Percentiles rank a stretch among this genome's conserved stretches.
Evolutionary conservation across 139 green algal genomes (phyloP).

Genomic region (Pleodorina starrii): DNA sequence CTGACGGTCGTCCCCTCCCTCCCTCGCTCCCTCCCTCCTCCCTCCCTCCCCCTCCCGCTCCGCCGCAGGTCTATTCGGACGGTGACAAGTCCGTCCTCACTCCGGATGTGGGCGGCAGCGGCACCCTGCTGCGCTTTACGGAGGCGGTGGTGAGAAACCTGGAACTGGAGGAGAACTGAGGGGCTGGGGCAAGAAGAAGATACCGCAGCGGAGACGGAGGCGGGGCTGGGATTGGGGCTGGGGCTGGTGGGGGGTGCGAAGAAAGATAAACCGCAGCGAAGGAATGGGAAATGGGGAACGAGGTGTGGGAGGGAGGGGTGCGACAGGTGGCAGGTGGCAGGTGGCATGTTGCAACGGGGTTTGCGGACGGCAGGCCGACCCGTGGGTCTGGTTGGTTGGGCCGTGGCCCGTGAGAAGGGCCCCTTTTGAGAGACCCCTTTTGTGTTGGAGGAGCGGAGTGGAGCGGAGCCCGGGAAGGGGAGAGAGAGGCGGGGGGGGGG

Average conservation of each 20-base stretch:
- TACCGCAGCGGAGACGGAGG: not conserved
- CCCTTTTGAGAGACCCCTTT: too few species aligned
- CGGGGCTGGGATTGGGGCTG: too few species aligned
- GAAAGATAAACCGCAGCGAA: not conserved
- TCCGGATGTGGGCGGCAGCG: slow-evolving; percentile 88
- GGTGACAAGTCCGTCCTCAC: slow-evolving; percentile 69
- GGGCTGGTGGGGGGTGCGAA: too few species aligned
- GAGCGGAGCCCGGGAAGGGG: too few species aligned
- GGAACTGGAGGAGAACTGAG: not conserved
- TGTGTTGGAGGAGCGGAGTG: too few species aligned
- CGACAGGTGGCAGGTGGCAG: too few species aligned
- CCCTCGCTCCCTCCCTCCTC: not conserved
- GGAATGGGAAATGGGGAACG: not conserved
- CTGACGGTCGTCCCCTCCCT: not conserved
- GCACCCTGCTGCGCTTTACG: slow-evolving; percentile 82
- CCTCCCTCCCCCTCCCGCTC: not conserved
- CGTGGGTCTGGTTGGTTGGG: too few species aligned
- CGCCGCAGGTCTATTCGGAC: slow-evolving; percentile 45
- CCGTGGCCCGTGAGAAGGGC: too few species aligned
- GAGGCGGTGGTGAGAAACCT: slow-evolving; percentile 79
- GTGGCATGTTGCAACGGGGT: too few species aligned
- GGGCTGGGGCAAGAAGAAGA: not conserved
- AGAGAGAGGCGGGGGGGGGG: too few species aligned
- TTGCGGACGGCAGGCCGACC: too few species aligned
- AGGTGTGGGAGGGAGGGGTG: not conserved